Evolutionary conservation across 805 yeast species (phyloP).

Genomic region (Candida xyloterini): DNA sequence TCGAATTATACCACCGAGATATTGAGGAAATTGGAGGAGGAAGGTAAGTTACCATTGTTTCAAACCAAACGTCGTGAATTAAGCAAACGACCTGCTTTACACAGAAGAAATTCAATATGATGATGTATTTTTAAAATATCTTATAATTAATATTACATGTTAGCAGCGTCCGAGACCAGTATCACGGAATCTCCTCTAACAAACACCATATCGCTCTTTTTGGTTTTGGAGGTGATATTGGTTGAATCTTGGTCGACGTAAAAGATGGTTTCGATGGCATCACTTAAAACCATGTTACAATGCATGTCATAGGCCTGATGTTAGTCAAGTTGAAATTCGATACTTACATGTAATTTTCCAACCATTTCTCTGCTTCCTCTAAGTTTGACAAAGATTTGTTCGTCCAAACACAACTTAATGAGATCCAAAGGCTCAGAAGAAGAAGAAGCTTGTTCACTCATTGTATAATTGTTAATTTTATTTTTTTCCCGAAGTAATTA

Average conservation of each 20-base stretch:
- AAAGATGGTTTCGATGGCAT: conserved; percentile 82
- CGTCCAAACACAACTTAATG: conserved; percentile 82
- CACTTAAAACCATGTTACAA: conserved; percentile 92
- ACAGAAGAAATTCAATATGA: conserved; percentile 59
- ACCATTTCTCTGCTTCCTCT: conserved; percentile 92
- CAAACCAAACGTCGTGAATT: conserved; percentile 46
- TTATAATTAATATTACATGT: conserved; percentile 16
- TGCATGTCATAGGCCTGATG: conserved; percentile 84
- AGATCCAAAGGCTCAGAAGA: conserved; percentile 83
- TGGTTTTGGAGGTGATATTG: conserved; percentile 43
- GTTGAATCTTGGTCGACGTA: conserved; percentile 47
- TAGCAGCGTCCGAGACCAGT: conserved; percentile 49
- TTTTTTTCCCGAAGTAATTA: conserved; percentile 1
- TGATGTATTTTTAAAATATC: not conserved
- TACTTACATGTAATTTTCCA: conserved; percentile 77
- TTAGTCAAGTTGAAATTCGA: conserved; percentile 8
- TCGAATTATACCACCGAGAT: conserved; percentile 62
- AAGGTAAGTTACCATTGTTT: conserved; percentile 57
- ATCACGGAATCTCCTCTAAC: conserved; percentile 98
- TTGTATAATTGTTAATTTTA: conserved; percentile 3
- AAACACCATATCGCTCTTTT: conserved; percentile 82
- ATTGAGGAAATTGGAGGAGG: conserved; percentile 48
- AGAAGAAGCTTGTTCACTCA: conserved; percentile 27
- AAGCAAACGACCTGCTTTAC: conserved; percentile 27
- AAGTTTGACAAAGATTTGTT: conserved; percentile 78